phyloP scores from a whole-genome alignment of 2,329 filamentous ascomycete genomes.

The Zymoseptoria ardabiliae region DNA sequence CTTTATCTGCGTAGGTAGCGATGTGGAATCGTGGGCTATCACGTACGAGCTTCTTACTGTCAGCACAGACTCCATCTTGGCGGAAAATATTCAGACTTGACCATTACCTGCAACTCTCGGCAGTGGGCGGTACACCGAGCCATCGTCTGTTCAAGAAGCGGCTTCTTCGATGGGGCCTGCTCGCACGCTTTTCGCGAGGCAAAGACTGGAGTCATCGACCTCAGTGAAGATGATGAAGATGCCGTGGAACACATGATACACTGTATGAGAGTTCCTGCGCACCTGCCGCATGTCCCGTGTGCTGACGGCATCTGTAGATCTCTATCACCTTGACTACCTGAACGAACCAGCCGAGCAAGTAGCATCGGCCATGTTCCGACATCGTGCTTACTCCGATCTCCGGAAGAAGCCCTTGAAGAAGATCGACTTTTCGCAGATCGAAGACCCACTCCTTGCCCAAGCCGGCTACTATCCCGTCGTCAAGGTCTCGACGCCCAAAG shows the following conservation, averaged over 20 bases:
- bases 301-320: conserved; percentile 19
- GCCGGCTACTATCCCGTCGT: conserved; percentile 24
- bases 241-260: conserved; percentile 35
- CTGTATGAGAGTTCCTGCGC: conserved; percentile 22
- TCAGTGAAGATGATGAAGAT: conserved; percentile 33
- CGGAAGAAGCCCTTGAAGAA: conserved; percentile 24
- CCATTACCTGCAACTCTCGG: conserved; percentile 39
- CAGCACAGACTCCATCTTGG: conserved; percentile 27
- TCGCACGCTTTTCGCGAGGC: conserved; percentile 30
- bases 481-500: conserved; percentile 16
- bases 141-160: conserved; percentile 42
- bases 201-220: conserved; percentile 29
- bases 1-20: conserved; percentile 40
- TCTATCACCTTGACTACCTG: conserved; percentile 34
- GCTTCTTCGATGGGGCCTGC: conserved; percentile 38
- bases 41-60: conserved; percentile 21
- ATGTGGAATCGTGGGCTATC: conserved; percentile 1
- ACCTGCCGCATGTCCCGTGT: background rate
- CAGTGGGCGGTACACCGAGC: conserved; percentile 43
- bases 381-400: conserved; percentile 23
- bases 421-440: conserved; percentile 28
- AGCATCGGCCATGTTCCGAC: conserved; percentile 27
- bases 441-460: conserved; percentile 31
- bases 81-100: conserved; percentile 43
- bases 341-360: conserved; percentile 19